Conservation (phyloP, 1,139 yeast species). For the Geotrichum candidum region DNA sequence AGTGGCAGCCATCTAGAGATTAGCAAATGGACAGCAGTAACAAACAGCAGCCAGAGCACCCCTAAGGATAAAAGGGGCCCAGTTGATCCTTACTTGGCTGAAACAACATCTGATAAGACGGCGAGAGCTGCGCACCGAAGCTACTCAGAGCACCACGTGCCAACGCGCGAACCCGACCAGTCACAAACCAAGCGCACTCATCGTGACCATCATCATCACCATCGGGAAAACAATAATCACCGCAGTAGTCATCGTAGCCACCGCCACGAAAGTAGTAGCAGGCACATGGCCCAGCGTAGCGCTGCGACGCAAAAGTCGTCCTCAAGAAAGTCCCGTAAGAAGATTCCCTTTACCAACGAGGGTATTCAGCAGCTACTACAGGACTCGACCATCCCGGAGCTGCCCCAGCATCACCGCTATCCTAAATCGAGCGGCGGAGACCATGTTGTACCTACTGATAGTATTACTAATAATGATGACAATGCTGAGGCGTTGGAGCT, state of each 20-base stretch:
- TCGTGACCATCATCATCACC: neutral
- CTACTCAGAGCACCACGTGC: neutral
- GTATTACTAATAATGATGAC: neutral
- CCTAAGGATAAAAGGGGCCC: neutral
- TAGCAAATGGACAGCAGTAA: neutral
- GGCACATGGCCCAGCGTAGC: neutral
- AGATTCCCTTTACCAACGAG: slow-evolving; percentile 26
- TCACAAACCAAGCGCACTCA: neutral
- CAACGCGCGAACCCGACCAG: no score
- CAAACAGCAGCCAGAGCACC: neutral
- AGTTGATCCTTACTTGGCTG: neutral
- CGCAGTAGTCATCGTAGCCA: neutral
- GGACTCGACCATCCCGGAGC: slow-evolving; percentile 34
- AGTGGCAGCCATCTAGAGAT: neutral
- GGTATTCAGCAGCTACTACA: slow-evolving; percentile 27
- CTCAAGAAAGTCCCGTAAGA: neutral
- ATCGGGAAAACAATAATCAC: neutral
- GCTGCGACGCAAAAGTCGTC: neutral
- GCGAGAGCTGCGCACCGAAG: neutral
- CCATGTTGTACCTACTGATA: neutral
- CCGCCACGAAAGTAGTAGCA: neutral
- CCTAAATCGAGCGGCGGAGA: neutral
- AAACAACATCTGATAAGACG: neutral
- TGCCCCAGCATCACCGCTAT: neutral
- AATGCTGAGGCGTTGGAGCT: slow-evolving; percentile 64